Conservation (phyloP, 768 basidiomycete species). For the Macrolepiota albuminosa region DNA sequence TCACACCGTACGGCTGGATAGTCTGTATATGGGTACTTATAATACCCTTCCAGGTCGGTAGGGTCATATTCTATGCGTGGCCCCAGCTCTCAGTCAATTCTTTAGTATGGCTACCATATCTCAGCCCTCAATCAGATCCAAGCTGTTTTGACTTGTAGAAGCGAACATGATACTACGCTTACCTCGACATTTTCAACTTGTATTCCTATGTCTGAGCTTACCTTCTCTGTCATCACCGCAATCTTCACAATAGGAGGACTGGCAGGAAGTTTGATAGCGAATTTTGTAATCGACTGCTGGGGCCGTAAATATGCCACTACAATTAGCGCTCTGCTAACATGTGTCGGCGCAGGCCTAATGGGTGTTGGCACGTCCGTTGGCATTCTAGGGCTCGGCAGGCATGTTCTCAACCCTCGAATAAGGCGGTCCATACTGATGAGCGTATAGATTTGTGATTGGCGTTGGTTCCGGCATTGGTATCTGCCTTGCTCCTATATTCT, state of each 20-base stretch:
- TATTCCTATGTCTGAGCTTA: constrained; percentile 71
- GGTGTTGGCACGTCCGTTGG: constrained; percentile 51
- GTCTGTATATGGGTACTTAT: constrained; percentile 67
- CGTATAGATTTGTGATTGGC: constrained; percentile 59
- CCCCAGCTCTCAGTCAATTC: background rate
- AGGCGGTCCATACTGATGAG: background rate
- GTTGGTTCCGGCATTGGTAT: constrained; percentile 67
- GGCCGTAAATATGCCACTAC: constrained; percentile 69
- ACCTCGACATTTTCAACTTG: constrained; percentile 57
- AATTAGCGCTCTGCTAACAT: constrained; percentile 50
- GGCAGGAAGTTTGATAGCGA: constrained; percentile 66
- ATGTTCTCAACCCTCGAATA: constrained; percentile 12
- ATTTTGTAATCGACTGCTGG: constrained; percentile 60
- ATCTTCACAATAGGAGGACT: constrained; percentile 88
- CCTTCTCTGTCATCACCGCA: constrained; percentile 81
- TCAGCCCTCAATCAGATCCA: constrained; percentile 89
- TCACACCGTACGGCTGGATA: constrained; percentile 60
- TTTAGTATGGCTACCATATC: constrained; percentile 87
- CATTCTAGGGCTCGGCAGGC: constrained; percentile 65
- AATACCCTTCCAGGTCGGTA: constrained; percentile 49
- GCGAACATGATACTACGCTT: constrained; percentile 16
- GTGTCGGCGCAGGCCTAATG: constrained; percentile 63
- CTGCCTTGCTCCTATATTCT: constrained; percentile 78
- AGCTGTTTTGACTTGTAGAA: constrained; percentile 67
- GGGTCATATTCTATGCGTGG: background rate